Conservation (phyloP, 108 stramenopile species). For the Discostella stelligeroides region DNA sequence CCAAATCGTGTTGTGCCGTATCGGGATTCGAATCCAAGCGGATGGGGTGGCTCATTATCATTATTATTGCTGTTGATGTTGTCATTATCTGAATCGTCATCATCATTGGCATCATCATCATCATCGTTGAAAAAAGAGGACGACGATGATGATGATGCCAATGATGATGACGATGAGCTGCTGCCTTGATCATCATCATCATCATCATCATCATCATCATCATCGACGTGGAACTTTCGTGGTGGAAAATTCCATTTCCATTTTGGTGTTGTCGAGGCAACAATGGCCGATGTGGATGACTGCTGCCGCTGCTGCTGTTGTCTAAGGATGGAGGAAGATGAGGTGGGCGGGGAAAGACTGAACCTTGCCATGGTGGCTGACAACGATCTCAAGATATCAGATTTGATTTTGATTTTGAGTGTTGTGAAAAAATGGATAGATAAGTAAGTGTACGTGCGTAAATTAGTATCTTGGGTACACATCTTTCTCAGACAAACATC, state of each 20-base stretch:
- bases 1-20: constrained; percentile 61
- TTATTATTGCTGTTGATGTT: constrained; percentile 18
- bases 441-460: too few relatives aligned
- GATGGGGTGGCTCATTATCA: constrained; percentile 68
- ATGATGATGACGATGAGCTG: not conserved
- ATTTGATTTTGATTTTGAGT: too few relatives aligned
- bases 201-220: too few relatives aligned
- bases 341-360: constrained; percentile 45
- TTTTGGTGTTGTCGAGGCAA: not conserved
- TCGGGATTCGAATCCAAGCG: constrained; percentile 61
- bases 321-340: constrained; percentile 9
- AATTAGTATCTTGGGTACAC: too few relatives aligned
- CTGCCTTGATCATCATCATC: constrained; percentile 10
- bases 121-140: not conserved
- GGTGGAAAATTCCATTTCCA: constrained; percentile 51
- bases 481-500: too few relatives aligned
- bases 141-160: constrained; percentile 4
- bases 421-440: too few relatives aligned
- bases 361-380: constrained; percentile 42
- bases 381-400: too few relatives aligned
- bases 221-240: too few relatives aligned
- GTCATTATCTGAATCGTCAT: not conserved
- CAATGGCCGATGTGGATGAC: constrained; percentile 3
- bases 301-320: constrained; percentile 4
- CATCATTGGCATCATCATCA: not conserved